Base-by-base conservation (phyloP, 1,284 basidiomycete genomes). In the Xerocomus nothofagi region DNA sequence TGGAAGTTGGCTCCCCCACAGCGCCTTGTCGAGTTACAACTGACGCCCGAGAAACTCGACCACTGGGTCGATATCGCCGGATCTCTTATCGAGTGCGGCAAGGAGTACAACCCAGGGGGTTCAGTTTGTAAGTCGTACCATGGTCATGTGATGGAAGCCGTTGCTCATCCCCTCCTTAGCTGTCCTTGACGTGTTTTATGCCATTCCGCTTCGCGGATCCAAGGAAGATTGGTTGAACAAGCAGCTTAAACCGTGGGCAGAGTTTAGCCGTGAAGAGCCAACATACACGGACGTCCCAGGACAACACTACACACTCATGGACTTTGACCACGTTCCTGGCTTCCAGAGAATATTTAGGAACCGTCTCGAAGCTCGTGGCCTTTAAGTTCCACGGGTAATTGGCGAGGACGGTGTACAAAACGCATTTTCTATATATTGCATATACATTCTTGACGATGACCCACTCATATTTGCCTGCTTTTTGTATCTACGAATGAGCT, bases 151-250 rank as follows among this genome's bases (percentile, higher is more conserved):
- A n/a, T n/a, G n/a, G n/a, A n/a, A n/a, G n/a, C n/a, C n/a, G n/a
- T n/a, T n/a, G n/a, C n/a, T n/a, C n/a, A n/a, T n/a, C n/a, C n/a
- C n/a, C n/a, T n/a, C n/a, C n/a, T n/a, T n/a, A n/a, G n/a, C n/a
- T n/a, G n/a, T n/a, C n/a, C n/a, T n/a, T n/a, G 54, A 66, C 26
- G 58, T 66, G 3, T 66, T 69, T 18, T 66, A 69, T 26, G 67
- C 65, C 9, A 66, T 50, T 29, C 67, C 67, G 4, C 57, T 69
- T 7, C 37, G 31, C 1, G 68, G 68, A 0, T 66, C 26, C 49
- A 70, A 70, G 23, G 59, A 58, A 5, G 65, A 70, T 49, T 67
- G 68, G 68, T 6, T 70, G 41, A 69, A 67, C 61, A 57, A 67
- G 1, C 66, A 70, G 21, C 66, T 70, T 33, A 69, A 57, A 46